Base-by-base conservation (phyloP, 2,329 filamentous ascomycete species). In the Epichloe sp. region DNA sequence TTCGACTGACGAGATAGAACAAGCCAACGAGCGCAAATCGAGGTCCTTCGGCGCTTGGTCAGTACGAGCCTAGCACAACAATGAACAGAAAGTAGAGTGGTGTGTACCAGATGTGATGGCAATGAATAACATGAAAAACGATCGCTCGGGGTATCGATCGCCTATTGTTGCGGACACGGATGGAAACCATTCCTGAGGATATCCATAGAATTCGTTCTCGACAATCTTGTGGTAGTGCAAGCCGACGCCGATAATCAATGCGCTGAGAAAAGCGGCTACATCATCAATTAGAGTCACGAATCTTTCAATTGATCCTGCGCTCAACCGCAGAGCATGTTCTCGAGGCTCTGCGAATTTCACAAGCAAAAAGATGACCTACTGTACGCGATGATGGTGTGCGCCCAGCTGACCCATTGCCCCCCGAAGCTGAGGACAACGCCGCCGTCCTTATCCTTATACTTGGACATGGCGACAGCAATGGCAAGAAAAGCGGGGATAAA, bases 191-290 rank as follows among this genome's bases (percentile, higher is more conserved):
- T 96, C 90, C 59, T 95, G 76, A 2, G 90, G 90, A 64, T 94
- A 95, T 60, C 88, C 88, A 68, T 89, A 95, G 72, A 90, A 86
- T 69, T 98, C 89, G 70, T 98, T 98, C 69, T 96, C 77, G 51
- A 98, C 93, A 59, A 98, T 98, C 74, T 98, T 98, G 64, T 86
- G 80, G 71, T 93, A 97, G 71, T 98, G 93, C 47, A 98, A 77
- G 51, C 75, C 78, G 51, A 83, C 74, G 58, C 91, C 91, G 55
- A 95, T 82, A 51, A 91, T 66, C 57, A 97, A 75, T 53, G 91
- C 91, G 64, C 88, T 88, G 56, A 95, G 57, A 64, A 97, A 97
- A 52, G 91, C 90, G 62, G 78, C 85, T 88, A 59, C 41, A 56
- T 44, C 6, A 50, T 6, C 19, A 17, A 55, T 66, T 49, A 63